Evolutionary conservation across 2,329 filamentous ascomycete genomes (phyloP).

Genomic region (Plenodomus lindquistii): DNA sequence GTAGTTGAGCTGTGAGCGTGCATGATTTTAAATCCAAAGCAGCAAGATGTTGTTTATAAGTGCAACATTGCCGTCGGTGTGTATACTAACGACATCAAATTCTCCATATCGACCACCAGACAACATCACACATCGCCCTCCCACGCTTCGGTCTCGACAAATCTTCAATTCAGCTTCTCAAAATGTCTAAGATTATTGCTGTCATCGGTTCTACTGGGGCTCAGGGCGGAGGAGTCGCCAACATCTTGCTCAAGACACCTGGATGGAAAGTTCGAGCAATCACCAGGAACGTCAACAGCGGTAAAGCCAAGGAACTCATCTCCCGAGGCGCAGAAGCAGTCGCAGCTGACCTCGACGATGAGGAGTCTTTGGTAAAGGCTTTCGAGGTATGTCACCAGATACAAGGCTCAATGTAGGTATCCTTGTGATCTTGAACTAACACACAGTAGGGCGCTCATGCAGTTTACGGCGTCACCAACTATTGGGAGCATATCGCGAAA

Average conservation of each 20-base stretch:
- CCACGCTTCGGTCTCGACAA: too few relatives aligned
- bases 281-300: conserved; percentile 42
- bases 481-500: conserved; percentile 15
- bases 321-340: conserved; percentile 45
- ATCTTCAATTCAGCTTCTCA: conserved; percentile 29
- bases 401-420: background rate
- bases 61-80: too few relatives aligned
- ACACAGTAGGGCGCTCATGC: conserved; percentile 11
- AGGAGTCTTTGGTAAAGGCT: conserved; percentile 9
- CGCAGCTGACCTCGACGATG: conserved; percentile 13
- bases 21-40: too few relatives aligned
- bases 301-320: conserved; percentile 23
- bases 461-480: conserved; percentile 43
- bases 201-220: conserved; percentile 34
- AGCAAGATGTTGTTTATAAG: too few relatives aligned
- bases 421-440: conserved; percentile 1
- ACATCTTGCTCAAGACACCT: conserved; percentile 48
- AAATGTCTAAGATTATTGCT: conserved; percentile 31
- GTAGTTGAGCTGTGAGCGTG: too few relatives aligned
- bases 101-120: too few relatives aligned
- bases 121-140: too few relatives aligned
- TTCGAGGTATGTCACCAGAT: conserved; percentile 10
- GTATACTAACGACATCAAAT: too few relatives aligned
- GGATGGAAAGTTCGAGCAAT: conserved; percentile 56
- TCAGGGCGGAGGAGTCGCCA: conserved; percentile 28